Evolutionary conservation across 2,329 filamentous ascomycete genomes (phyloP), one percentile per base, ranked within the genome.

Genomic region (Stachybotrys chlorohalonatus): DNA sequence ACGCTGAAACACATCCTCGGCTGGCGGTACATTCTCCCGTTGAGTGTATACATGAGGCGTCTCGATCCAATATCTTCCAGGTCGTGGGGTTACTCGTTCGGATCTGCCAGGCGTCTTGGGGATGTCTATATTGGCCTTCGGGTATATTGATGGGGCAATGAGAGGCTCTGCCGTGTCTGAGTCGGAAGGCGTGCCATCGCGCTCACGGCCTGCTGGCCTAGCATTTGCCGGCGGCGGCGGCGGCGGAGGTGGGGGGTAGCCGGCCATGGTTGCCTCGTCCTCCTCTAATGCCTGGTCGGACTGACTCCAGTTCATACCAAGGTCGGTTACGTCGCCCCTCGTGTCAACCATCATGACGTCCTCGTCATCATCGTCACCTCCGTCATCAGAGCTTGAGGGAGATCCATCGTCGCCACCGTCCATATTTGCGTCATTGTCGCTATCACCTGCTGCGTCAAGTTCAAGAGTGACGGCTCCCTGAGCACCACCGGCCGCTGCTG

Each of bases 1-100:
- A 36, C 92, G 86, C 66, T 93, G 85, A 74, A 90, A 91, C 6
- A 99, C 78, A 64, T 99, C 89, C 68, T 99, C 94, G 53, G 91
- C 87, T 15, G 83, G 78, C 51, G 86, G 86, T 7, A 86, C 74
- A 53, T 79, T 80, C 36, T 83, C 78, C 47, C 79, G 77, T 55
- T 83, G 79, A 49, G 77, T 80, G 67, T 89, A 93, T 36, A 81
- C 80, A 16, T 81, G 75, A 7, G 93, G 90, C 42, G 87, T 90
- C 62, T 90, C 86, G 42, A 94, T 78, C 93, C 93, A 97, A 70
- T 96, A 93, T 53, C 82, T 79, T 11, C 89, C 85, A 11, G 89
- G 86, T 53, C 79, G 81, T n/a, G 82, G 80, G 11, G 81, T 78
- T 49, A 68, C 61, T 53, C 66, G 71, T 55, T 70, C 67, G 52